phyloP scores from a whole-genome alignment of 208 protist species.

The Leishmania mexicana region DNA sequence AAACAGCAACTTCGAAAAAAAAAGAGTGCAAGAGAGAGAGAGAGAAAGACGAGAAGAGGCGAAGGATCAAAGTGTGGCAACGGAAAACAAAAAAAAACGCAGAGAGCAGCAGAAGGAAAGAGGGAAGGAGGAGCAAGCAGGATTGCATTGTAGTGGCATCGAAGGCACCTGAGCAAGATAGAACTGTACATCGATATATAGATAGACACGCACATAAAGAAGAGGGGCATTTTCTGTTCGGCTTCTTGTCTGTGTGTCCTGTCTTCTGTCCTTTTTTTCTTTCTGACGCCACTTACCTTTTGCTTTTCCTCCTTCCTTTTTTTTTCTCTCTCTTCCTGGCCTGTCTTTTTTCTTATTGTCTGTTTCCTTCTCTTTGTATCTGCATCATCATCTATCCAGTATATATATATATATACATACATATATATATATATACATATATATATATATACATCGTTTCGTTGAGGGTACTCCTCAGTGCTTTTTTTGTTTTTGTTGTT shows the following conservation, averaged over 20 bases:
- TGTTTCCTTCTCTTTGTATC: not conserved
- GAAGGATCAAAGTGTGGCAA: not conserved
- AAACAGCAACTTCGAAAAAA: not conserved
- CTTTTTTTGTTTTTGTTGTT: not conserved
- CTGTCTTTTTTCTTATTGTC: slow-evolving; percentile 5
- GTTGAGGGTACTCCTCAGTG: not conserved
- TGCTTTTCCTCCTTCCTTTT: not conserved
- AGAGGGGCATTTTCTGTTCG: not conserved
- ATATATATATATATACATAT: not conserved
- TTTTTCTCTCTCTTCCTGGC: slow-evolving; percentile 9
- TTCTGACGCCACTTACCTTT: not conserved
- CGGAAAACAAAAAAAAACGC: not conserved
- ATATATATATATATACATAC: not conserved
- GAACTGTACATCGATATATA: slow-evolving; percentile 23
- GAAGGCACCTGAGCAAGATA: not conserved
- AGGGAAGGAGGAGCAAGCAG: slow-evolving; percentile 15
- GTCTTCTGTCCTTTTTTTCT: slow-evolving; percentile 5
- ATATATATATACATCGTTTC: not conserved
- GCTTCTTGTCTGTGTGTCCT: slow-evolving; percentile 14
- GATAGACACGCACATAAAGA: not conserved
- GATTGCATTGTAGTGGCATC: slow-evolving; percentile 1
- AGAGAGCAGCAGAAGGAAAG: slow-evolving; percentile 15
- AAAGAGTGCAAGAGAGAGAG: not conserved
- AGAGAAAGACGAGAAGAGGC: not conserved
- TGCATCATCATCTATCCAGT: not conserved